Evolutionary conservation across 2,329 filamentous ascomycete genomes (phyloP).

Genomic region (Didymosphaeria variabile): DNA sequence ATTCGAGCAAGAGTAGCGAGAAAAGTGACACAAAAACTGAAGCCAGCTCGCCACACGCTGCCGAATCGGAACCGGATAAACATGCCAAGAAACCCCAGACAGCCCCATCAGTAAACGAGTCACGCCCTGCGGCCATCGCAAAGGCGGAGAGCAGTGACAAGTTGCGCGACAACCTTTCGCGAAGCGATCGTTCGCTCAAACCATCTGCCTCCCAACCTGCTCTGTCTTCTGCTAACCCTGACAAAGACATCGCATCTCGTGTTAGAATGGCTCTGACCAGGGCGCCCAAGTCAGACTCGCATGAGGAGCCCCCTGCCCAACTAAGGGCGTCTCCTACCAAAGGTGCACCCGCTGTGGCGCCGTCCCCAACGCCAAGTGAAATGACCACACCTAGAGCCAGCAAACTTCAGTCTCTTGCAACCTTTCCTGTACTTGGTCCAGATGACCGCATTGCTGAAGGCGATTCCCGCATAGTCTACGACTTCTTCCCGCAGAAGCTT

Average conservation of each 20-base stretch:
- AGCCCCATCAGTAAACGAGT: constrained; percentile 10
- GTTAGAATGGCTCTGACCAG: constrained; percentile 37
- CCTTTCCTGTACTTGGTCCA: constrained; percentile 53
- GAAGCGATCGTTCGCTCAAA: constrained; percentile 38
- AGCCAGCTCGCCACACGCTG: constrained; percentile 17
- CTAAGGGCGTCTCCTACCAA: constrained; percentile 14
- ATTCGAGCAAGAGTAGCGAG: constrained; percentile 22
- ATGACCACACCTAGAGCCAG: constrained; percentile 26
- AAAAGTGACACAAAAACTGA: constrained; percentile 18
- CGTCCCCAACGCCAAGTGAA: not conserved
- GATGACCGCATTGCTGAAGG: constrained; percentile 75
- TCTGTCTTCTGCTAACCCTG: constrained; percentile 28
- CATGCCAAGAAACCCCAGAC: constrained; percentile 19
- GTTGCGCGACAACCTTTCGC: constrained; percentile 33
- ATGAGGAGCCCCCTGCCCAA: constrained; percentile 21
- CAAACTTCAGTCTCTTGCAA: constrained; percentile 52
- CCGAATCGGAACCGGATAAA: constrained; percentile 21
- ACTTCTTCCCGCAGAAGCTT: constrained; percentile 67
- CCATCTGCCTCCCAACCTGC: constrained; percentile 37
- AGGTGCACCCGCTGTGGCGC: not conserved
- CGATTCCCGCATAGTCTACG: constrained; percentile 77
- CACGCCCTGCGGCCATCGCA: constrained; percentile 21
- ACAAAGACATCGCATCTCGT: constrained; percentile 39
- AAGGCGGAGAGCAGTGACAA: constrained; percentile 43
- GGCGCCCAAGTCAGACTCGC: constrained; percentile 36